A percentile compares a stretch with the other conserved stretches of the same genome.
phyloP scores from a whole-genome alignment of 305 asterid species.

The Fraxinus xanthoxyloides region DNA sequence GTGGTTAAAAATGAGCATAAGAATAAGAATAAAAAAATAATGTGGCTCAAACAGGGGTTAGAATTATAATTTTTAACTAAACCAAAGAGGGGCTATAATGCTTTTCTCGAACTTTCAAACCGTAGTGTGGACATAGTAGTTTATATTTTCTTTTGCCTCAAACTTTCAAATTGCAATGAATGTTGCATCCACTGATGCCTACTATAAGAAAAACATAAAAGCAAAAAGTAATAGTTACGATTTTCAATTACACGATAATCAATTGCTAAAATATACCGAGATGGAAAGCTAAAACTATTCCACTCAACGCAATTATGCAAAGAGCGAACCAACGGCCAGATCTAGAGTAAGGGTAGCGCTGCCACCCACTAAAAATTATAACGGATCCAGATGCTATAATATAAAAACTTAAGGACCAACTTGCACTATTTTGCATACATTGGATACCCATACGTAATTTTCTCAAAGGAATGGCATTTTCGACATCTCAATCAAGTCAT shows the following conservation, averaged over 20 bases:
- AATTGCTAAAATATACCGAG: not conserved
- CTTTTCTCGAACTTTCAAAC: not conserved
- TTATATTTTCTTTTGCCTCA: not conserved
- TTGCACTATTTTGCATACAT: not conserved
- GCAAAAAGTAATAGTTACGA: not conserved
- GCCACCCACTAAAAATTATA: not conserved
- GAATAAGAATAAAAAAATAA: no score
- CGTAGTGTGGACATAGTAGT: not conserved
- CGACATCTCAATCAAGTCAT: slow-evolving; percentile 13
- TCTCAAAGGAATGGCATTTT: slow-evolving; percentile 10
- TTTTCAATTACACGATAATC: not conserved
- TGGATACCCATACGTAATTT: not conserved
- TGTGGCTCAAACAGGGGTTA: no score
- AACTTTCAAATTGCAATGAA: not conserved
- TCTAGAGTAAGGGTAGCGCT: not conserved
- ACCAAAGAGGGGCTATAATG: not conserved
- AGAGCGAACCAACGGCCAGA: not conserved
- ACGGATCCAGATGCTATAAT: not conserved
- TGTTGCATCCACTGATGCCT: not conserved
- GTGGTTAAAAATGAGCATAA: no score
- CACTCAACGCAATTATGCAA: not conserved
- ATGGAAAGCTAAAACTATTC: not conserved
- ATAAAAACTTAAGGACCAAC: not conserved
- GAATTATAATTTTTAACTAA: not conserved
- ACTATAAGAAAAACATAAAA: not conserved